Evolutionary conservation across 2,329 filamentous ascomycete genomes (phyloP).

Genomic region (Paracamarosporium sp.): DNA sequence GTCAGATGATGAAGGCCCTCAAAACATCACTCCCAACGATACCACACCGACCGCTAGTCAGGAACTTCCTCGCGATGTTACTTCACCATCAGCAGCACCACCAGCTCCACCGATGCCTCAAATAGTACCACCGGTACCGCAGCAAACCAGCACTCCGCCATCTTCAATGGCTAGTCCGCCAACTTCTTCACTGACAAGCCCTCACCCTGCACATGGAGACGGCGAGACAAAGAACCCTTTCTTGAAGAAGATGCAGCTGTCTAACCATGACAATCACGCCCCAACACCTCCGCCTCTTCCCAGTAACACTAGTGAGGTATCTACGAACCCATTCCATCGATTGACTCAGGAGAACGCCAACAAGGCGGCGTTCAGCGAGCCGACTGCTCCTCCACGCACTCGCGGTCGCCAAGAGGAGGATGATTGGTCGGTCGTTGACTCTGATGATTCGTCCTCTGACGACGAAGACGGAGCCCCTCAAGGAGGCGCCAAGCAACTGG

Average conservation of each 20-base stretch:
- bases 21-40: conserved; percentile 70
- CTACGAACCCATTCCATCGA: conserved; percentile 94
- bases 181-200: conserved; percentile 57
- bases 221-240: conserved; percentile 93
- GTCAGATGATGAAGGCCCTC: conserved; percentile 80
- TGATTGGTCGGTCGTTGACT: conserved; percentile 84
- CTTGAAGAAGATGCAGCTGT: conserved; percentile 84
- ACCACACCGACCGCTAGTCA: conserved; percentile 66
- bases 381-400: conserved; percentile 59
- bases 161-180: conserved; percentile 54
- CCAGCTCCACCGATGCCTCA: conserved; percentile 53
- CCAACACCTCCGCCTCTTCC: conserved; percentile 48
- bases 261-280: conserved; percentile 60
- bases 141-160: conserved; percentile 53
- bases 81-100: conserved; percentile 55
- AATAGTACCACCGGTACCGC: conserved; percentile 34
- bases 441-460: conserved; percentile 72
- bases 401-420: conserved; percentile 69
- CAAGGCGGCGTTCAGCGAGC: conserved; percentile 54
- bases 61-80: conserved; percentile 53
- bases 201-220: conserved; percentile 62
- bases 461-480: conserved; percentile 75
- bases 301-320: conserved; percentile 56
- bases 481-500: conserved; percentile 87
- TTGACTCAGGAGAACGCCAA: conserved; percentile 70